A percentile compares a stretch with the other conserved stretches of the same genome.
Evolutionary conservation across 352 stramenopile genomes (phyloP).

Genomic region (Saprolegnia parasitica): DNA sequence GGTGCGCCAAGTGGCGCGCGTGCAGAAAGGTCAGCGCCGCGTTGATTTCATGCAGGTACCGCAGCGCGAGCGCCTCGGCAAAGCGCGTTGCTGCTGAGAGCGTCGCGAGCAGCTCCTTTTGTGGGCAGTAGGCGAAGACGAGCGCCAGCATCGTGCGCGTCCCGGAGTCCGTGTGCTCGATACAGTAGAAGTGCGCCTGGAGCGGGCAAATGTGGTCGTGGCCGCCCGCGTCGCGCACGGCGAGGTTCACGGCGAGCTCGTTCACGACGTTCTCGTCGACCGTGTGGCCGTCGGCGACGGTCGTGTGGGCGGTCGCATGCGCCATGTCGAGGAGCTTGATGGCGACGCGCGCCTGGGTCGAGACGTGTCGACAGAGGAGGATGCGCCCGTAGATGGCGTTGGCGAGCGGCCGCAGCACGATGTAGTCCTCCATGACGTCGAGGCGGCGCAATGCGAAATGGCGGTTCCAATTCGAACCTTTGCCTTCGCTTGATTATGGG

Average conservation of each 20-base stretch:
- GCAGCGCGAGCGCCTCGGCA: conserved; percentile 35
- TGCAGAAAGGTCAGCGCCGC: conserved; percentile 63
- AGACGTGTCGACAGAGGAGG: conserved; percentile 49
- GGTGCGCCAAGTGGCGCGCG: conserved; percentile 62
- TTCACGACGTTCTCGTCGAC: conserved; percentile 67
- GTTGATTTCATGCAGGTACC: conserved; percentile 63
- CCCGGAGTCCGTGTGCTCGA: too few species aligned
- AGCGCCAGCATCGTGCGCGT: conserved; percentile 46
- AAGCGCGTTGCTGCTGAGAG: conserved; percentile 41
- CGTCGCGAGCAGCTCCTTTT: conserved; percentile 62
- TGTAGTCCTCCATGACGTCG: conserved; percentile 27
- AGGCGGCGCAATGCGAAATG: neutral
- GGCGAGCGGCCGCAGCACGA: conserved; percentile 35
- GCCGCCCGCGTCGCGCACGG: conserved; percentile 48
- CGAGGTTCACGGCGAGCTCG: conserved; percentile 64
- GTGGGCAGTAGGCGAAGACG: conserved; percentile 62
- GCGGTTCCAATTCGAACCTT: neutral
- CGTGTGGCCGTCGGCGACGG: conserved; percentile 39
- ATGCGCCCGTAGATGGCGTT: conserved; percentile 68
- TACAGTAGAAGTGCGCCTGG: conserved; percentile 56
- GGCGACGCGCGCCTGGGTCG: conserved; percentile 49
- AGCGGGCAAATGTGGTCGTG: conserved; percentile 62
- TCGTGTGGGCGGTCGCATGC: conserved; percentile 42
- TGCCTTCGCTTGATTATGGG: too few species aligned
- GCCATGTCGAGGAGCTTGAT: conserved; percentile 72